These are phyloP conservation scores for Lentinula boryana DNA, from an alignment of 768 basidiomycete species.

Conservation along the genomic window DNA sequence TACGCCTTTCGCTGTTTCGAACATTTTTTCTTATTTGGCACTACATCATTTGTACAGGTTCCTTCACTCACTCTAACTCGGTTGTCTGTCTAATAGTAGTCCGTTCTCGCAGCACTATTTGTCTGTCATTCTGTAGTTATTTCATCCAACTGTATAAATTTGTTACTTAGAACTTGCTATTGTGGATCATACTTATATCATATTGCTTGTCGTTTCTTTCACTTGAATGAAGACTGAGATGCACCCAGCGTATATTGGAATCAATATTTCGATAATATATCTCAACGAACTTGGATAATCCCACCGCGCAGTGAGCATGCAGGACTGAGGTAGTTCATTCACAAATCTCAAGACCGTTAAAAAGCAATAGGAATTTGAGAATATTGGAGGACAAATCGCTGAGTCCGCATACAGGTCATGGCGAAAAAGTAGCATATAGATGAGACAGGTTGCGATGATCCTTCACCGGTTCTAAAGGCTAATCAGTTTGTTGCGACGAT, in stretches of 20 bases:
- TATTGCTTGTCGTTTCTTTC: conserved; percentile 4
- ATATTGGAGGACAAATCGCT: neutral
- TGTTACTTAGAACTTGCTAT: conserved; percentile 26
- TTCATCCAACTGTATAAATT: conserved; percentile 50
- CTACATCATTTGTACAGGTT: conserved; percentile 55
- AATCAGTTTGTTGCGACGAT: neutral
- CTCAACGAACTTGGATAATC: no score
- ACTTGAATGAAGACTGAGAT: neutral
- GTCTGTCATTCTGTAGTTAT: conserved; percentile 71
- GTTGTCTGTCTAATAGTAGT: conserved; percentile 67
- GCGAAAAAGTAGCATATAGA: neutral
- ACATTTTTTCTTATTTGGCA: conserved; percentile 21
- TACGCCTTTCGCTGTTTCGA: conserved; percentile 25
- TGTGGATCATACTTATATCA: conserved; percentile 8
- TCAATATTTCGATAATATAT: no score
- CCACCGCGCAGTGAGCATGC: no score
- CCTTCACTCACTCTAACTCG: conserved; percentile 42
- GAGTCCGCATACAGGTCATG: conserved; percentile 2
- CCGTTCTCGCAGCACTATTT: conserved; percentile 50
- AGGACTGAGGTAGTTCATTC: no score
- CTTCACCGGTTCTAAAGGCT: conserved; percentile 38
- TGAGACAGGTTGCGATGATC: neutral
- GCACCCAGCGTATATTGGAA: no score
- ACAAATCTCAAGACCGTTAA: neutral
- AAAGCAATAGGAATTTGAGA: neutral